phyloP scores from a whole-genome alignment of 768 basidiomycete species.

The Lactarius sp. region DNA sequence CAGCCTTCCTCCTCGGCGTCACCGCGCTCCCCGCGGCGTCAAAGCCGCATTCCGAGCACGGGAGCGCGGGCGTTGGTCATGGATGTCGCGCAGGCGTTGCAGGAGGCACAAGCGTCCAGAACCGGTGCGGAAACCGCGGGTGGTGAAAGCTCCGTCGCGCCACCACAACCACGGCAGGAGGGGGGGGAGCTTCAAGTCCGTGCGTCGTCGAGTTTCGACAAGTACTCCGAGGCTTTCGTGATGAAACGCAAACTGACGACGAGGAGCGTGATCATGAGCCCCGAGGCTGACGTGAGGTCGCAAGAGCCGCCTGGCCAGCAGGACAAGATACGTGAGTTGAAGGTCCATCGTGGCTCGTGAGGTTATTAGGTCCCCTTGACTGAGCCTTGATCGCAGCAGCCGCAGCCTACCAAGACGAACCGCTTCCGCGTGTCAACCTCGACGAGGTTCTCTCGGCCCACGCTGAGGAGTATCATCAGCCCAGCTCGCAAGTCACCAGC shows the following conservation, averaged over 20 bases:
- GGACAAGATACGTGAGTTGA: slow-evolving; percentile 34
- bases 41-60: slow-evolving; percentile 58
- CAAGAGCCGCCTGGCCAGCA: not conserved
- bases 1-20: not conserved
- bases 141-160: not conserved
- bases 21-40: slow-evolving; percentile 37
- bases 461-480: slow-evolving; percentile 23
- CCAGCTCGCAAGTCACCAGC: slow-evolving; percentile 40
- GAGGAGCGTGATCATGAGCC: slow-evolving; percentile 21
- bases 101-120: slow-evolving; percentile 31
- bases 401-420: slow-evolving; percentile 35
- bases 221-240: slow-evolving; percentile 49
- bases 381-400: not conserved
- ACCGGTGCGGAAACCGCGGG: not conserved
- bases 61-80: slow-evolving; percentile 69
- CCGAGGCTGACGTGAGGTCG: not conserved
- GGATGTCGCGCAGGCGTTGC: slow-evolving; percentile 68
- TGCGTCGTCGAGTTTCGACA: slow-evolving; percentile 46
- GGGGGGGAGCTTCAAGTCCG: too few species aligned
- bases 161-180: too few species aligned
- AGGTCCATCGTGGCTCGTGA: not conserved
- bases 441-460: slow-evolving; percentile 38
- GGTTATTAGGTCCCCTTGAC: not conserved
- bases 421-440: slow-evolving; percentile 48
- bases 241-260: slow-evolving; percentile 56